Evolutionary conservation across 768 basidiomycete species (phyloP), one percentile per base, ranked within the genome.

Genomic region (Trametes villosa): DNA sequence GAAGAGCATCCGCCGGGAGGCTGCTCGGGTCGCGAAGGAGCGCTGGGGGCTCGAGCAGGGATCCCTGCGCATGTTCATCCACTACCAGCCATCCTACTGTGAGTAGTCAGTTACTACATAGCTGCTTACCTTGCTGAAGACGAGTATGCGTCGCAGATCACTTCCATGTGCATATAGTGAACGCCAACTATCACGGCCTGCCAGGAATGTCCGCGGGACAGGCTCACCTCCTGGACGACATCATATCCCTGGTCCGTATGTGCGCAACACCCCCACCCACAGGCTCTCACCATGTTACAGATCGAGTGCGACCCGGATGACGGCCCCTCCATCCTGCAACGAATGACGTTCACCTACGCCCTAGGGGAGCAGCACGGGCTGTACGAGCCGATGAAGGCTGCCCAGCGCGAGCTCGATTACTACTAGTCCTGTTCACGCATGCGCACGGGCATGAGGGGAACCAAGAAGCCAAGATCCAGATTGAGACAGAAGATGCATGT

Each of bases 21-120:
- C 88, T 0, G 75, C 76, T 31, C 70, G 71, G 3, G 72, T 87
- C 4, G 89, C 84, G 0, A 67, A 77, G 51, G 80, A 82, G 45
- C 83, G 81, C 65, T 99, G 90, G 84, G 87, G 84, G 0, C 75
- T 96, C 1, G 76, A 74, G 4, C 65, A 70, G 17, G 88, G 86
- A 3, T 80, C 85, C 11, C 69, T 97, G 59, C 77, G 94, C 66
- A 79, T 96, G 78, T 95, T 87, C 67, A 76, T 98, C 15, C 97
- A 99, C 71, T 99, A 99, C 71, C 96, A 97, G 70, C 96, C 96
- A 0, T 91, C 88, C 36, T 98, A 98, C 70, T 98, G 96, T 96
- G 59, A 63, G 91, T 80, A 4, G 20, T 13, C 57, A 56, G 29
- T 26, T 11, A 3, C 24, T 4, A 22, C 11, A 40, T 44, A 26